Evolutionary conservation across 495 filamentous ascomycete species (phyloP).

Genomic region (Penicillium robsamsonii): DNA sequence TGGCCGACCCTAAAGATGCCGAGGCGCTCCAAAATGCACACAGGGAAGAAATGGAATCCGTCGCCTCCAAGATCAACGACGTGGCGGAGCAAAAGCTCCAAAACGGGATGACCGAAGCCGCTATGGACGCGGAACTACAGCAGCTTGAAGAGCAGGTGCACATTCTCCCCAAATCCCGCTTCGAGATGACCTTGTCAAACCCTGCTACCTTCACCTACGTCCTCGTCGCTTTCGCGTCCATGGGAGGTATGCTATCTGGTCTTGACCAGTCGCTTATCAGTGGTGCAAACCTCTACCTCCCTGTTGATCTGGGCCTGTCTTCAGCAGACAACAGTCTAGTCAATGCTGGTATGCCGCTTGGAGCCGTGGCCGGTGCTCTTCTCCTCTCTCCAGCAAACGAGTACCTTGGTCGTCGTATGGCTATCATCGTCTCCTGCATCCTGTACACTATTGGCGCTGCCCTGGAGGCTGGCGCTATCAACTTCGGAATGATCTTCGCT

Average conservation of each 20-base stretch:
- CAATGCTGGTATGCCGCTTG: constrained; percentile 58
- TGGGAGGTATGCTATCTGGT: constrained; percentile 61
- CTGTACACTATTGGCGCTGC: constrained; percentile 60
- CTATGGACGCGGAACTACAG: constrained; percentile 37
- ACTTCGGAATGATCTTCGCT: constrained; percentile 60
- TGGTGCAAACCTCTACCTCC: constrained; percentile 59
- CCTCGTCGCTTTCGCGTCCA: constrained; percentile 60
- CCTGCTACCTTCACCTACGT: constrained; percentile 54
- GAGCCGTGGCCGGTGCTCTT: constrained; percentile 59
- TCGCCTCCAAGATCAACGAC: constrained; percentile 30
- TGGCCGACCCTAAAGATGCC: constrained; percentile 34
- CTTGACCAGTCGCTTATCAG: constrained; percentile 60
- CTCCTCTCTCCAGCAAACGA: constrained; percentile 57
- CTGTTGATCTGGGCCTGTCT: constrained; percentile 43
- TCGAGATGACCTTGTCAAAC: constrained; percentile 34
- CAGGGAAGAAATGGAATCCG: constrained; percentile 31
- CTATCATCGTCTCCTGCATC: constrained; percentile 57
- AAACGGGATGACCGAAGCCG: constrained; percentile 30
- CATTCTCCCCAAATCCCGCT: constrained; percentile 27
- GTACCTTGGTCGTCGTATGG: constrained; percentile 53
- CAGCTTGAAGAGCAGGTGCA: constrained; percentile 35
- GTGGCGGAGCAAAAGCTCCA: constrained; percentile 27
- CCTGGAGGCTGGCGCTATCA: constrained; percentile 57
- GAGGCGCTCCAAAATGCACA: constrained; percentile 29
- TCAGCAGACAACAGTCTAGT: constrained; percentile 51